Percentiles rank a stretch among this genome's conserved stretches.
Conservation (phyloP, 768 basidiomycete species). For the Cystofilobasidium ferigula region DNA sequence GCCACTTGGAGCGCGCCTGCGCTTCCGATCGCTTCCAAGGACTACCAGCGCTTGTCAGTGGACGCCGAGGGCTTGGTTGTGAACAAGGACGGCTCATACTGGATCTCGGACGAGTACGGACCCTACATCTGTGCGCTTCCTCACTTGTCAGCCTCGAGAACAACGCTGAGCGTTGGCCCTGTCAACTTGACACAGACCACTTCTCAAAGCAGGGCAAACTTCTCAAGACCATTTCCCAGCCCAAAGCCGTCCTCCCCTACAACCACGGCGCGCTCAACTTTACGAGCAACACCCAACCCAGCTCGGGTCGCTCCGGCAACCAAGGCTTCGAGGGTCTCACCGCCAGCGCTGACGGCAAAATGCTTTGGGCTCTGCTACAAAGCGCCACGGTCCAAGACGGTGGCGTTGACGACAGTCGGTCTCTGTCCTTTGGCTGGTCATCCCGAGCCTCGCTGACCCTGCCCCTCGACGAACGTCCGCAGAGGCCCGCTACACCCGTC, state of each 20-base stretch:
- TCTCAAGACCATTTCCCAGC: conserved; percentile 51
- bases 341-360: conserved; percentile 43
- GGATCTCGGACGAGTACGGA: conserved; percentile 61
- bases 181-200: conserved; percentile 47
- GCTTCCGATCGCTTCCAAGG: conserved; percentile 41
- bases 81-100: conserved; percentile 52
- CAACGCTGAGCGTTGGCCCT: neutral
- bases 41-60: conserved; percentile 45
- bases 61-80: conserved; percentile 54
- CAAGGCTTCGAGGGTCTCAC: conserved; percentile 57
- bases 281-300: conserved; percentile 44
- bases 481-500: conserved; percentile 40
- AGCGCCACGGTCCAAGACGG: conserved; percentile 56
- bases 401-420: conserved; percentile 40
- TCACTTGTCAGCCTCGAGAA: neutral
- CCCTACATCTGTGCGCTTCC: neutral
- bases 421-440: neutral
- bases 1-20: conserved; percentile 41
- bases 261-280: conserved; percentile 46
- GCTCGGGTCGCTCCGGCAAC: conserved; percentile 49
- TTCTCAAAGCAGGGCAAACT: conserved; percentile 45
- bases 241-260: conserved; percentile 48
- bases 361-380: conserved; percentile 54
- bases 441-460: neutral
- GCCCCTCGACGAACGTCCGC: neutral